These are phyloP conservation scores for Schizosaccharomyces japonicus DNA, from an alignment of 805 yeast species.

Conservation along the genomic window DNA sequence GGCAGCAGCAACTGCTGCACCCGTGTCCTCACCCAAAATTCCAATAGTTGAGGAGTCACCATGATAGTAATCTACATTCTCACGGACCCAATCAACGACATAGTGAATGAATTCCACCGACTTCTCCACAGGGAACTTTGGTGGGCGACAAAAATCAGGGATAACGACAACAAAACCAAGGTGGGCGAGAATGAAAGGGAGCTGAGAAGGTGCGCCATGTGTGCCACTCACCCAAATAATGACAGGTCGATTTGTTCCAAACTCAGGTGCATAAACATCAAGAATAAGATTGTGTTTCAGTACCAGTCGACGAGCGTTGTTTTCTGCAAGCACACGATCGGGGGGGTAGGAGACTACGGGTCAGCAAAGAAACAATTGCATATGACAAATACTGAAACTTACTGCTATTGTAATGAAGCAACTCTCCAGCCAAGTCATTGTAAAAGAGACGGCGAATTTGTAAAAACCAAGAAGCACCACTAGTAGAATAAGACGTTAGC, in stretches of 20 bases:
- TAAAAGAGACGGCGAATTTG: not conserved
- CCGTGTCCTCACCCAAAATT: not conserved
- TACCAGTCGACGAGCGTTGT: not conserved
- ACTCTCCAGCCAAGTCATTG: not conserved
- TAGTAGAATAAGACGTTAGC: no score
- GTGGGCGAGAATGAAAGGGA: not conserved
- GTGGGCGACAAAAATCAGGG: not conserved
- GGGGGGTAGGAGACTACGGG: not conserved
- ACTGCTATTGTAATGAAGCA: no score
- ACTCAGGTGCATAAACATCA: not conserved
- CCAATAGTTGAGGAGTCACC: not conserved
- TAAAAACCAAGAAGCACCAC: no score
- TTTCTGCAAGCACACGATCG: not conserved
- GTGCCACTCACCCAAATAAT: not conserved
- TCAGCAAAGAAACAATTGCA: not conserved
- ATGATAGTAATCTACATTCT: not conserved
- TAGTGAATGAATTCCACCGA: not conserved
- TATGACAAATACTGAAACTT: no score
- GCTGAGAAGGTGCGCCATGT: not conserved
- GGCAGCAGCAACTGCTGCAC: not conserved
- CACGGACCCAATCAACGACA: not conserved
- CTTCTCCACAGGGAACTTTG: not conserved
- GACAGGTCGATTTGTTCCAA: not conserved
- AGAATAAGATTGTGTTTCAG: not conserved
- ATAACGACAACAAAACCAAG: not conserved